phyloP scores from a whole-genome alignment of 768 basidiomycete genomes.

The Serendipita sp. region DNA sequence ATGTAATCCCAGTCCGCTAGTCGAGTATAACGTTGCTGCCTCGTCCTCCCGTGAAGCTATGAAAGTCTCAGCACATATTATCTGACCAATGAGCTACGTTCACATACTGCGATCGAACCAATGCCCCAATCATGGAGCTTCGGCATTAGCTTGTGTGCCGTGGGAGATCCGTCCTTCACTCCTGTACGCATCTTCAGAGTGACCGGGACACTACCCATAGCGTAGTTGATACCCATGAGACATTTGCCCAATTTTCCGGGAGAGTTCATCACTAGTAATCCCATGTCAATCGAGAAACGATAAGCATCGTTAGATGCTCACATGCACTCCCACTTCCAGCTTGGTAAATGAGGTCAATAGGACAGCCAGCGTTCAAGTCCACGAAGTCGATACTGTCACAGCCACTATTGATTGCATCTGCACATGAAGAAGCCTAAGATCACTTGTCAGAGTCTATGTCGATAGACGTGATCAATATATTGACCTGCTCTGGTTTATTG shows the following conservation, averaged over 20 bases:
- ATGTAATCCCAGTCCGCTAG: conserved; percentile 94
- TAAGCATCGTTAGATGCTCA: conserved; percentile 13
- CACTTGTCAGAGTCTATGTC: background rate
- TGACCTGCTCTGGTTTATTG: conserved; percentile 62
- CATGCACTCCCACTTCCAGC: conserved; percentile 77
- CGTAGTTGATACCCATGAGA: conserved; percentile 77
- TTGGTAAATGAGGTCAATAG: conserved; percentile 90
- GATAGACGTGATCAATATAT: conserved; percentile 17
- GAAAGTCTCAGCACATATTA: background rate
- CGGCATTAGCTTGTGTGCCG: conserved; percentile 81
- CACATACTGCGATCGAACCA: conserved; percentile 21
- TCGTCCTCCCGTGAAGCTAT: conserved; percentile 87
- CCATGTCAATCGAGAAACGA: background rate
- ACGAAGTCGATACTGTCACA: conserved; percentile 68
- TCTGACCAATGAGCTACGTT: conserved; percentile 33
- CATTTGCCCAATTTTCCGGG: conserved; percentile 73
- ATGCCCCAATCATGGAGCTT: conserved; percentile 45
- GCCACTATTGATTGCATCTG: conserved; percentile 64
- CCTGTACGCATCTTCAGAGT: conserved; percentile 88
- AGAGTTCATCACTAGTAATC: conserved; percentile 55
- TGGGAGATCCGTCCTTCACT: conserved; percentile 75
- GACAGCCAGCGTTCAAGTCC: conserved; percentile 92
- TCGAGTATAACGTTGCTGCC: conserved; percentile 87
- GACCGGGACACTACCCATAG: conserved; percentile 79
- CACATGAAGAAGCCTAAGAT: conserved; percentile 29